Evolutionary conservation across 2,329 filamentous ascomycete genomes (phyloP), one percentile per base, ranked within the genome.

Genomic region (Pseudogymnoascus sp.): DNA sequence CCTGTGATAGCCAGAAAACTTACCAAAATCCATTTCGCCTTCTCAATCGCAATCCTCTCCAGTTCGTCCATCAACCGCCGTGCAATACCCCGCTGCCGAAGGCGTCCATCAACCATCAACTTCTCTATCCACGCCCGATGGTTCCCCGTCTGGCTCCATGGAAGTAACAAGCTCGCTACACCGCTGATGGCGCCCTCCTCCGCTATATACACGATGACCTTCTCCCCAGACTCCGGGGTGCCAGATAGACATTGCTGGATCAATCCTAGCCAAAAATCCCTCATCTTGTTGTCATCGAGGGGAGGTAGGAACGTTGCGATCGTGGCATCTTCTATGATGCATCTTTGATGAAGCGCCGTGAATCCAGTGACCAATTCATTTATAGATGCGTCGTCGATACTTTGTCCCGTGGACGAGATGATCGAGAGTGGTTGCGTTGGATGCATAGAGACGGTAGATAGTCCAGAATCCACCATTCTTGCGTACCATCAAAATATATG

Each of bases 281-380:
- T 74, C 40, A 87, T 79, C 69, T 82, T 83, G 38, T 79, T 76
- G 69, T 83, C 77, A 59, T 79, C 78, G 35, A 87, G 74, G 0
- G 84, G 84, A n/a, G 83, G 82, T 12, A 84, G 75, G 70, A 87
- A 87, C 4, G 79, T 82, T 25, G 82, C 82, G 37, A 84, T 77
- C 66, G 80, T 81, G 69, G 79, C 66, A 73, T 84, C 83, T 64
- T 79, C 75, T 4, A 79, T 81, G 70, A 88, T 84, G 73, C 84
- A 86, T 12, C 79, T 77, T 64, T 78, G 80, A 67, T 87, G 84
- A 23, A 87, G 77, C 56, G 79, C 77, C 37, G 83, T 83, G 16
- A 87, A 77, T 68, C 83, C 82, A 14, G 80, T 78, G 23, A 84
- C 25, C n/a, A 53, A 53, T 16, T 53, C 25, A 31, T 28, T 53